phyloP scores from a whole-genome alignment of 140 eudicot species.

The Anethum foeniculum region DNA sequence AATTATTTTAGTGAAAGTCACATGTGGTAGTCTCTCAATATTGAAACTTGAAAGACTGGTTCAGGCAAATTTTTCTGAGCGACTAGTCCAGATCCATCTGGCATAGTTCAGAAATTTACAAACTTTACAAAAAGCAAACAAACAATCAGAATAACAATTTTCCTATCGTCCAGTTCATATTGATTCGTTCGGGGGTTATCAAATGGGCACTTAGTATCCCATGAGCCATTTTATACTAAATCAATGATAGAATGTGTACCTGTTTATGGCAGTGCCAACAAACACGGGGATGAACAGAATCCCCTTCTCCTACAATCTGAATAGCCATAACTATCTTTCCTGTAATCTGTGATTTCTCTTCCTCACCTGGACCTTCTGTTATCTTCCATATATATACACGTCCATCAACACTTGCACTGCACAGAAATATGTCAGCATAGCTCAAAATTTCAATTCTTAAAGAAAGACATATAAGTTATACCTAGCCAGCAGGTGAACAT shows the following conservation, averaged over 20 bases:
- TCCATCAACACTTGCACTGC: constrained; percentile 96
- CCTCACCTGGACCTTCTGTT: constrained; percentile 86
- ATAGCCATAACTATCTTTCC: constrained; percentile 72
- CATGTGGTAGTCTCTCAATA: too few relatives aligned
- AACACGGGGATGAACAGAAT: constrained; percentile 89
- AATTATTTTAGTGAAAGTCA: too few relatives aligned
- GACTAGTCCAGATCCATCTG: too few relatives aligned
- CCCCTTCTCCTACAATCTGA: constrained; percentile 76
- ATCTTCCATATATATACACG: constrained; percentile 94
- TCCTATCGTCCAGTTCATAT: too few relatives aligned
- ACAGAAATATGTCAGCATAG: constrained; percentile 13
- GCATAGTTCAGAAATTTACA: too few relatives aligned
- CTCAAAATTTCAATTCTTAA: background rate
- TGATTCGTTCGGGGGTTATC: too few relatives aligned
- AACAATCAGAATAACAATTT: too few relatives aligned
- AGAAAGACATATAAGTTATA: constrained; percentile 18
- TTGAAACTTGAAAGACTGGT: too few relatives aligned
- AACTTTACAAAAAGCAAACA: too few relatives aligned
- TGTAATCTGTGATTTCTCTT: constrained; percentile 85
- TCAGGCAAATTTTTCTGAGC: too few relatives aligned
- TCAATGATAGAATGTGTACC: constrained; percentile 26
- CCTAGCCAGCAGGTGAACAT: constrained; percentile 96
- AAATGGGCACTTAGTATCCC: background rate
- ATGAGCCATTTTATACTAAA: background rate
- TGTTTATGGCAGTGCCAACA: constrained; percentile 99